Base-by-base conservation (phyloP, 768 basidiomycete genomes). In the Mrakia gelida region DNA sequence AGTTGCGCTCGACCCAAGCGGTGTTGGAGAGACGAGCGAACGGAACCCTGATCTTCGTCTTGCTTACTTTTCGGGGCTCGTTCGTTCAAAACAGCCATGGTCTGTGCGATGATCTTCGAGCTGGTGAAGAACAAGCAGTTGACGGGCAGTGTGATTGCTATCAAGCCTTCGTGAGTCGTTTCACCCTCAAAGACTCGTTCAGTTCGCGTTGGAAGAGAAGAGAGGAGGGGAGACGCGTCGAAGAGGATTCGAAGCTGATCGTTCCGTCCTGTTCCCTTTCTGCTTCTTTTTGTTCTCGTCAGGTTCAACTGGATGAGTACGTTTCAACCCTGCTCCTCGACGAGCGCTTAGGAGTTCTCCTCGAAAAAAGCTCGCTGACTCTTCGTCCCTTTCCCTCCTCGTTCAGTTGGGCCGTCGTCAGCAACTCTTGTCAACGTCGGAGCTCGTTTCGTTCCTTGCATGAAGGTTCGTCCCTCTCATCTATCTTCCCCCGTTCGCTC, bases 291-390 rank as follows among this genome's bases (percentile, higher is more conserved):
- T 4, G 54, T 32, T 1, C 11, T 45, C 45, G 45, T 45, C 32
- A 75, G 34, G 8, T 75, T 78, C 52, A 78, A 78, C 52, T 78
- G 77, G 77, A 78, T 78, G 77, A 78, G 76, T 77, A 18, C 30
- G 71, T 41, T 30, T 23, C 9, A 3, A 21, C 26, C 30, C n/a
- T n/a, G n/a, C n/a, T n/a, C n/a, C n/a, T n/a, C n/a, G n/a, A n/a
- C n/a, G n/a, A n/a, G n/a, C n/a, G n/a, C n/a, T n/a, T n/a, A n/a
- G n/a, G n/a, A n/a, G n/a, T n/a, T n/a, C 21, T 13, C 38, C 38
- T 38, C 38, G 45, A 45, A 11, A 45, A 6, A 13, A 45, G 45
- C 28, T 26, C 30, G 45, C 6, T 18, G 56, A 28, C 52, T 0
- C 7, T 3, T 21, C 16, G 34, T 71, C 26, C 15, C 16, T 10